Base-by-base conservation (phyloP, 176 grass and related monocot genomes). In the Carex parvula region DNA sequence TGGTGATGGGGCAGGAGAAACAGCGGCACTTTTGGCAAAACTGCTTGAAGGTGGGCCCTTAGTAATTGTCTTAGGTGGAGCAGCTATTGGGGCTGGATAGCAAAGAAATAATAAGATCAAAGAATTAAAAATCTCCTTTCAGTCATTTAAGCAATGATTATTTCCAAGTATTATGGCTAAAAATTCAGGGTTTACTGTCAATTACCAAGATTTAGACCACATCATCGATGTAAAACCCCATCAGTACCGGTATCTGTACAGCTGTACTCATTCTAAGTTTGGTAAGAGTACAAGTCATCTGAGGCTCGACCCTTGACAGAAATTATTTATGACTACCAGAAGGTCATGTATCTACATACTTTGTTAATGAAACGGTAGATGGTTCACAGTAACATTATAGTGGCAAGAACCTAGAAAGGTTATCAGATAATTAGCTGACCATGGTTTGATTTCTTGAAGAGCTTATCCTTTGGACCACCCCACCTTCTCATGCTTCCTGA, bases 401-500 rank as follows among this genome's bases (percentile, higher is more conserved):
- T 57, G 14, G 52, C 52, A 57, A 78, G 26, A 77, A 72, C 17
- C 68, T 20, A 78, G 68, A 52, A 60, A 79, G 13, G 80, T 56
- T 64, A 66, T 73, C 8, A n/a, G 71, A 59, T 54, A 90, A 48
- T 60, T 85, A 32, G 76, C 22, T 44, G 88, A 99, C 97, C 97
- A 96, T 86, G 82, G 62, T 92, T 96, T 84, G 88, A 65, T 89
- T 99, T 99, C 74, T 91, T 96, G 11, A 84, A 87, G 74, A 90
- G 89, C 13, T 89, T 90, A 48, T 90, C 92, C 86, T 97, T 97
- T 8, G 89, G 81, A 84, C 91, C 37, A 39, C 37, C 94, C 97
- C 97, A 96, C 87, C 93, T 99, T 60, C 95, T 62, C 84, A 91
- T 94, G 85, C 79, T 96, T 84, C 97, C 97, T 99, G 81, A 60